Evolutionary conservation across 495 filamentous ascomycete genomes (phyloP).

Genomic region (Collariella sp.): DNA sequence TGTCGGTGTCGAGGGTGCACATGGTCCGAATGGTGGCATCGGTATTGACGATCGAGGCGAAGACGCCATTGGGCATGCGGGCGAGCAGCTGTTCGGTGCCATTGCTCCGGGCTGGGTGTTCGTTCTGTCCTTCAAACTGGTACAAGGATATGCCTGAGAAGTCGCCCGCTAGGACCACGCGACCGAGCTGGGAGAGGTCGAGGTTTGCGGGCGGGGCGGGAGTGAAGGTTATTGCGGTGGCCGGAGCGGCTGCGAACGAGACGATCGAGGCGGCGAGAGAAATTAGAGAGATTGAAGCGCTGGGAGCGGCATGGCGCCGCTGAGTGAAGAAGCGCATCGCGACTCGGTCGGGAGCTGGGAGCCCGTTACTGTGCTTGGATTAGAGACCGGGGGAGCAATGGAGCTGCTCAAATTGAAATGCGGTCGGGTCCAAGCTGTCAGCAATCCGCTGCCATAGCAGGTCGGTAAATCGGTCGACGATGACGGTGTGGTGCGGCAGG

Average conservation of each 20-base stretch:
- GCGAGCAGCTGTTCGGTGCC: conserved; percentile 74
- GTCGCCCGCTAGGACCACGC: conserved; percentile 79
- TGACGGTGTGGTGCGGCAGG: conserved; percentile 1
- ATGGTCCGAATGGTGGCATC: conserved; percentile 79
- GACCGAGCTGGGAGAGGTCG: conserved; percentile 71
- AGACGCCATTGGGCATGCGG: conserved; percentile 76
- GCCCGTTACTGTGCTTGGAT: conserved; percentile 4
- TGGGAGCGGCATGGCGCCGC: conserved; percentile 29
- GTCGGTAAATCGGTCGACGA: neutral
- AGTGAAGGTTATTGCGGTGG: conserved; percentile 59
- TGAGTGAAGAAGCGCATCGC: conserved; percentile 35
- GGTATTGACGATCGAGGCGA: conserved; percentile 60
- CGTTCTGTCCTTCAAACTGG: conserved; percentile 69
- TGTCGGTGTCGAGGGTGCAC: conserved; percentile 66
- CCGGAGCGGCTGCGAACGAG: conserved; percentile 35
- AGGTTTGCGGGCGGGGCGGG: conserved; percentile 67
- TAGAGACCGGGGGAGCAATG: conserved; percentile 16
- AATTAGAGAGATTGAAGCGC: conserved; percentile 14
- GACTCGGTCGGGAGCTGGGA: conserved; percentile 9
- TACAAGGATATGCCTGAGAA: conserved; percentile 89
- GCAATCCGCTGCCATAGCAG: conserved; percentile 19
- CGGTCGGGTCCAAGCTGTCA: conserved; percentile 15
- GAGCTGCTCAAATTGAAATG: conserved; percentile 14
- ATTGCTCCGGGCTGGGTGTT: conserved; percentile 57
- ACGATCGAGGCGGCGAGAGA: conserved; percentile 32